A percentile compares a stretch with the other conserved stretches of the same genome.
These are phyloP conservation scores for Clarireedia homoeocarpa DNA, from an alignment of 2,329 filamentous ascomycete genomes.

Conservation along the genomic window DNA sequence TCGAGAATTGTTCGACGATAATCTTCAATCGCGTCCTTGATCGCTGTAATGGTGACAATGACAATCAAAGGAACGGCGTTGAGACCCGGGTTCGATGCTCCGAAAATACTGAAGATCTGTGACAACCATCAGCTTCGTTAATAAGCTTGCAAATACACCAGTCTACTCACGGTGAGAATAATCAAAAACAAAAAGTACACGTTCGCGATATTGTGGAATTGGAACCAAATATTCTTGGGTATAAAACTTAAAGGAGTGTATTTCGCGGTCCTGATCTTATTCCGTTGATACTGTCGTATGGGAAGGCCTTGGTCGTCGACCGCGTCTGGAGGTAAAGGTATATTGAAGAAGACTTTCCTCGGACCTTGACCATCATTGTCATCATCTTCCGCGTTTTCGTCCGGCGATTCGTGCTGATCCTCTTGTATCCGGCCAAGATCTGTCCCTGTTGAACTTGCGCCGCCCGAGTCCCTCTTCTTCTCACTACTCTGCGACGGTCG, in stretches of 20 bases:
- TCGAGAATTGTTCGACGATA: constrained; percentile 87
- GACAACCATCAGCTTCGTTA: constrained; percentile 22
- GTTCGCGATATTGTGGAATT: constrained; percentile 98
- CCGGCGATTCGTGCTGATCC: constrained; percentile 17
- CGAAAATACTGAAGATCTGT: constrained; percentile 95
- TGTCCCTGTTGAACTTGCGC: constrained; percentile 29
- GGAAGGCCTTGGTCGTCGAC: constrained; percentile 77
- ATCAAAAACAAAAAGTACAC: constrained; percentile 97
- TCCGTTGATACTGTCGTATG: constrained; percentile 63
- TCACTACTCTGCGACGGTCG: constrained; percentile 48
- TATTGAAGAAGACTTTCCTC: constrained; percentile 76
- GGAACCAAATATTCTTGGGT: constrained; percentile 94
- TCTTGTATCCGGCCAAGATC: constrained; percentile 27
- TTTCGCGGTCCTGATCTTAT: constrained; percentile 97
- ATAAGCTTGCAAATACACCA: background rate
- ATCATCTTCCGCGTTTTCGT: constrained; percentile 29
- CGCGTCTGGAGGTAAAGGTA: constrained; percentile 65
- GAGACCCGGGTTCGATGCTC: constrained; percentile 80
- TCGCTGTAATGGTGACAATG: constrained; percentile 77
- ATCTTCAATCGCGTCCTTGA: constrained; percentile 95
- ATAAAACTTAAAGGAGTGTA: constrained; percentile 94
- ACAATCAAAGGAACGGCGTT: constrained; percentile 89
- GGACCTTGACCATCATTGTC: constrained; percentile 32
- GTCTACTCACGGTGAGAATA: constrained; percentile 74
- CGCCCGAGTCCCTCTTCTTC: constrained; percentile 54